These are phyloP conservation scores for Solanum hybrid DNA, from an alignment of 305 asterid species.

Conservation along the genomic window DNA sequence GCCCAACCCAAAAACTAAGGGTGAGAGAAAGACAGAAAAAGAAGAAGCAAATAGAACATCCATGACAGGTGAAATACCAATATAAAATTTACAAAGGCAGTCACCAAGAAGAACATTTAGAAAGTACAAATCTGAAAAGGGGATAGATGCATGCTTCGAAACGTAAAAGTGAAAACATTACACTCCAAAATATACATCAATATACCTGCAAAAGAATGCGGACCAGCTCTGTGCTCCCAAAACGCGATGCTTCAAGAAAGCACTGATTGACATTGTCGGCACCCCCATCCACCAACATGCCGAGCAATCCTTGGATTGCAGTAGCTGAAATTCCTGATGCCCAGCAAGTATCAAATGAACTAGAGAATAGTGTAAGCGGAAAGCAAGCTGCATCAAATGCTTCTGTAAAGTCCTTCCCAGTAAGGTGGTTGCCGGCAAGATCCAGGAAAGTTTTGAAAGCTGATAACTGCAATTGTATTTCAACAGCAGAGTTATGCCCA, in stretches of 20 bases:
- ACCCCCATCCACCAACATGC: slow-evolving; percentile 94
- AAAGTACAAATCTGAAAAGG: neutral
- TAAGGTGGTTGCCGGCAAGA: slow-evolving; percentile 81
- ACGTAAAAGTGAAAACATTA: neutral
- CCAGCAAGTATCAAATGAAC: slow-evolving; percentile 94
- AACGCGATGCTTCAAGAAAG: slow-evolving; percentile 95
- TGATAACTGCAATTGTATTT: slow-evolving; percentile 71
- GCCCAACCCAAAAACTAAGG: neutral
- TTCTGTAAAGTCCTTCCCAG: slow-evolving; percentile 93
- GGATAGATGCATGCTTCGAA: neutral
- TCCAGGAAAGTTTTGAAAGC: slow-evolving; percentile 90
- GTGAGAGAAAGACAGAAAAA: neutral
- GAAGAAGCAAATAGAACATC: neutral
- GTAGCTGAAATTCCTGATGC: slow-evolving; percentile 88
- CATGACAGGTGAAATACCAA: neutral
- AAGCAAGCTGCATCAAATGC: slow-evolving; percentile 99
- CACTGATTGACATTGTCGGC: slow-evolving; percentile 97
- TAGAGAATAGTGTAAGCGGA: slow-evolving; percentile 91
- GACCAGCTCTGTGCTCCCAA: slow-evolving; percentile 98
- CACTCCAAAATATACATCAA: neutral
- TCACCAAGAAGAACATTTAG: neutral
- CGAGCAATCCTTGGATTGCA: slow-evolving; percentile 78
- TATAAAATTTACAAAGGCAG: neutral
- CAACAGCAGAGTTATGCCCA: slow-evolving; percentile 59
- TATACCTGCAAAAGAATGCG: slow-evolving; percentile 91